Evolutionary conservation across 148 eudicot genomes (phyloP).

Genomic region (Fagopyrum tataricum): DNA sequence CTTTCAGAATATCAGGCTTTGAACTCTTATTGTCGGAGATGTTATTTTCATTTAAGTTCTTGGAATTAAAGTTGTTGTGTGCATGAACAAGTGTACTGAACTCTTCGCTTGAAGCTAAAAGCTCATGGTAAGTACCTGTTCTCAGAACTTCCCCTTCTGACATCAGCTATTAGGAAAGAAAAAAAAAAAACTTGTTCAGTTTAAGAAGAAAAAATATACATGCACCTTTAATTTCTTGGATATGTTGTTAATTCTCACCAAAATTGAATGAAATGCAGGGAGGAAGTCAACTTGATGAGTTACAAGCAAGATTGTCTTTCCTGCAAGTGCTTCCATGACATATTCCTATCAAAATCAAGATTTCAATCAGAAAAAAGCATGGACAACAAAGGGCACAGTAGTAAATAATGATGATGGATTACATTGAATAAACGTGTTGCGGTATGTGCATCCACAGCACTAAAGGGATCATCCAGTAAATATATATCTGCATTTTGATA

Average conservation of each 20-base stretch:
- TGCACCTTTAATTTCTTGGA: neutral
- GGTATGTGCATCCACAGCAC: conserved; percentile 25
- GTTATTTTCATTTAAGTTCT: conserved; percentile 1
- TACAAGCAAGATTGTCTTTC: conserved; percentile 20
- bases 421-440: conserved; percentile 23
- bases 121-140: conserved; percentile 33
- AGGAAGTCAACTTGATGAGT: conserved; percentile 26
- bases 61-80: conserved; percentile 17
- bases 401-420: neutral
- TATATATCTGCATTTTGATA: conserved; percentile 23
- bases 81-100: conserved; percentile 39
- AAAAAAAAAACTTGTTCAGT: neutral
- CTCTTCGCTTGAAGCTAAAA: conserved; percentile 26
- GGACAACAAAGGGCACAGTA: neutral
- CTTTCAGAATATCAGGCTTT: conserved; percentile 8
- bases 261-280: conserved; percentile 15
- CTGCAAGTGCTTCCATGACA: conserved; percentile 24
- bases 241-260: conserved; percentile 7
- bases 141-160: conserved; percentile 35
- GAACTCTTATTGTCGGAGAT: conserved; percentile 7
- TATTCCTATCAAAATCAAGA: conserved; percentile 9
- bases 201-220: neutral
- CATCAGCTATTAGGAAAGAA: conserved; percentile 28
- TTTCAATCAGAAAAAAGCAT: neutral
- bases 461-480: conserved; percentile 25